These are phyloP conservation scores for Trichoderma guizhouense DNA, from an alignment of 2,329 filamentous ascomycete genomes.

Conservation along the genomic window DNA sequence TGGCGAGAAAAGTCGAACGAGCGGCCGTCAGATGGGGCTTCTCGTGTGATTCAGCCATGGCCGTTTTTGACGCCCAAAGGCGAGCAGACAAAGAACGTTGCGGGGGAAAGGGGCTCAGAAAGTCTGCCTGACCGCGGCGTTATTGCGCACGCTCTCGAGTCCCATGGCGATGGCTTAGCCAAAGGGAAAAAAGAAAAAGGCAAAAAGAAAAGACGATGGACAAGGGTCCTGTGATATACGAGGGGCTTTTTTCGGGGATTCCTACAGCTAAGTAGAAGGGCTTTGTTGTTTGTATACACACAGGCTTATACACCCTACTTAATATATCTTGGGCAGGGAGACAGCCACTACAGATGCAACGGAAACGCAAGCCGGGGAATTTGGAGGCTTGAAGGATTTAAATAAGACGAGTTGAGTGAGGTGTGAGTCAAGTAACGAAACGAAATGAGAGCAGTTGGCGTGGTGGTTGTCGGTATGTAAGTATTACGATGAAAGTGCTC, in stretches of 20 bases:
- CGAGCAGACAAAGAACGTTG: neutral
- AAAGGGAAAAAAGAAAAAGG: neutral
- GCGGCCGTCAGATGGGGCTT: slow-evolving; percentile 18
- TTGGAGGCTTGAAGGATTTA: slow-evolving; percentile 1
- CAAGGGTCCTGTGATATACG: neutral
- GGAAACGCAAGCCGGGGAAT: slow-evolving; percentile 4
- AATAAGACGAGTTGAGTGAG: neutral
- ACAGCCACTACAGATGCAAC: slow-evolving; percentile 6
- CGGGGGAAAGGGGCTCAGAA: neutral
- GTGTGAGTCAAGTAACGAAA: neutral
- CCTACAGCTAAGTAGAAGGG: neutral
- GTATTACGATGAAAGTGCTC: neutral
- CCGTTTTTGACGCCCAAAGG: neutral
- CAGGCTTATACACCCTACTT: neutral
- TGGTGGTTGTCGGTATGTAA: neutral
- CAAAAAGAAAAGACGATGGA: neutral
- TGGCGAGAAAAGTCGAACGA: neutral
- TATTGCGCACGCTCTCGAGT: neutral
- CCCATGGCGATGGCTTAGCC: neutral
- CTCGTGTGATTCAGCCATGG: slow-evolving; percentile 6
- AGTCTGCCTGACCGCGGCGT: neutral
- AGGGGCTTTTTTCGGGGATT: slow-evolving; percentile 4
- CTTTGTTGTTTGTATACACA: neutral
- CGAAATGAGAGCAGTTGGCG: neutral
- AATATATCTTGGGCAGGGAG: neutral